These are phyloP conservation scores for Saprolegnia diclina DNA, from an alignment of 352 stramenopile genomes.

Conservation along the genomic window DNA sequence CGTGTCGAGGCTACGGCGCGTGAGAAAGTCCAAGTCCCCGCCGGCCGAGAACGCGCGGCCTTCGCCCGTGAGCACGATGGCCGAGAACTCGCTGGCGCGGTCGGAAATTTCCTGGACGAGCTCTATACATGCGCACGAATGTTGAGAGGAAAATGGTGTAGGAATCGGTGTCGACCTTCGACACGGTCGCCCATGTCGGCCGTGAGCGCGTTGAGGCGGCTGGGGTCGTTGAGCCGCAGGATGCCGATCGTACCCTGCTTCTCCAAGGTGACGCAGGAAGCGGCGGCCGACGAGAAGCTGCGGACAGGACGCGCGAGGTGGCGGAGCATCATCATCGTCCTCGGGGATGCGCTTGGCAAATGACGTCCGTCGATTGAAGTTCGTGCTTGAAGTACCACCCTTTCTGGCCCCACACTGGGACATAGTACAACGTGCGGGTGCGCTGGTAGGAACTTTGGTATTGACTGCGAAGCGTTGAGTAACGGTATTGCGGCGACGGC, in stretches of 20 bases:
- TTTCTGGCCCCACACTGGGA: too few species aligned
- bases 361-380: too few species aligned
- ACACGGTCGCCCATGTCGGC: constrained; percentile 67
- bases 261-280: constrained; percentile 40
- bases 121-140: constrained; percentile 34
- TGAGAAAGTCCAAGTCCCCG: constrained; percentile 80
- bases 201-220: constrained; percentile 85
- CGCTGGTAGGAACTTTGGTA: too few species aligned
- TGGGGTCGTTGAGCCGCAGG: constrained; percentile 65
- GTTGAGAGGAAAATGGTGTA: neutral
- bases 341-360: too few species aligned
- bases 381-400: too few species aligned
- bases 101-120: constrained; percentile 47
- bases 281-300: neutral
- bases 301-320: too few species aligned
- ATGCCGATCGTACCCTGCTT: constrained; percentile 42
- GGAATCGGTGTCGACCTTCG: constrained; percentile 32
- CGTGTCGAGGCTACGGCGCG: constrained; percentile 47
- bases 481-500: too few species aligned
- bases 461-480: too few species aligned
- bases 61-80: constrained; percentile 71
- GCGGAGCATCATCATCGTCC: too few species aligned
- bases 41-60: constrained; percentile 80
- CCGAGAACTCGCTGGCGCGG: constrained; percentile 46
- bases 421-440: too few species aligned